Base-by-base conservation (phyloP, 2,329 filamentous ascomycete genomes). In the Diaporthe sp. region DNA sequence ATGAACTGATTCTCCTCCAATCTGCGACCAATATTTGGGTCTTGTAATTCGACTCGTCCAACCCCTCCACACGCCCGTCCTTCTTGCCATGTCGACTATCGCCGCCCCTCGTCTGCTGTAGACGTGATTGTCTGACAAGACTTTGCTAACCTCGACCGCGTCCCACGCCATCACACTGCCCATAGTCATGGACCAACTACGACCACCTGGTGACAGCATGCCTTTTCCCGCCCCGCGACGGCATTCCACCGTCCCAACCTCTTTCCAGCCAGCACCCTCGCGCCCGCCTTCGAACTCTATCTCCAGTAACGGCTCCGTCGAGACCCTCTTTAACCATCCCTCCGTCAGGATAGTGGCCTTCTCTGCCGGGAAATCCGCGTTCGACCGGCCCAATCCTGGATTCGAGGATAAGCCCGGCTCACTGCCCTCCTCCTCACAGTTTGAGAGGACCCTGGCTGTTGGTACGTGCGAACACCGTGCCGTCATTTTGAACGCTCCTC, bases 371-470 rank as follows among this genome's bases (percentile, higher is more conserved):
- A 75, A 75, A 44, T 68, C 75, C 46, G 75, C 73, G 3, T 67
- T 71, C 17, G 81, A 80, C 72, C 81, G 82, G 70, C 79, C 80
- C 42, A 76, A 79, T 44, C 76, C 82, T 59, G 79, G 79, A 74
- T 51, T 78, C 72, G 81, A 89, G 79, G 83, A 90, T 75, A 82
- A 90, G 74, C 86, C 91, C 34, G 92, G 93, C 77, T 92, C 92
- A 0, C 86, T 97, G 68, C 88, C 93, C 72, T 96, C 94, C 92
- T 89, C 89, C 67, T 94, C 94, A 3, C 88, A 91, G n/a, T 91
- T 94, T 1, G 95, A 98, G 83, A 90, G 93, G 80, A 96, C 94
- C 0, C 92, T 97, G 77, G 95, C 95, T 75, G 90, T 94, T 76
- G 93, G 93, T 94, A 86, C 77, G 89, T 53, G 31, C n/a, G 25